Percentiles rank a stretch among this genome's conserved stretches.
Conservation (phyloP, 305 asterid species). For the Solanum aculeatissimum region DNA sequence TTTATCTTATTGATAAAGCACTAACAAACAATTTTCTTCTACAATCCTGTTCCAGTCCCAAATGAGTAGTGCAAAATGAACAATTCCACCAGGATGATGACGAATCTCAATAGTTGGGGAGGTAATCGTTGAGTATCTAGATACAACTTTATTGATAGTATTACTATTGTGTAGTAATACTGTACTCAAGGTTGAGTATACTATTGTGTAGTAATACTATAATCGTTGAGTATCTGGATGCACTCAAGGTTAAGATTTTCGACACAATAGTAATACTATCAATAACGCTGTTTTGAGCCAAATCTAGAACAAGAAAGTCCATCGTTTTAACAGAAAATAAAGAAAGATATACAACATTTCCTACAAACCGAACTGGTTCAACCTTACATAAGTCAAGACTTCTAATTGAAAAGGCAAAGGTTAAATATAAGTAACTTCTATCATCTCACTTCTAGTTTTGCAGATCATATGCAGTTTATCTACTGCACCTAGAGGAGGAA, state of each 20-base stretch:
- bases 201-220: no score
- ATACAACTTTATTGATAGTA: neutral
- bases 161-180: no score
- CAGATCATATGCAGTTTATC: neutral
- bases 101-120: neutral
- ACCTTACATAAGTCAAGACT: neutral
- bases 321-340: neutral
- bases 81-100: neutral
- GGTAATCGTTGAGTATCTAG: neutral
- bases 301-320: neutral
- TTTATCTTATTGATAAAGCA: neutral
- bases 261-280: neutral
- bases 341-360: neutral
- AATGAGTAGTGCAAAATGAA: neutral
- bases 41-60: neutral
- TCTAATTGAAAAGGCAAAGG: neutral
- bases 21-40: neutral
- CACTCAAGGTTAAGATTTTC: neutral
- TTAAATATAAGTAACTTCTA: neutral
- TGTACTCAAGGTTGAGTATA: no score
- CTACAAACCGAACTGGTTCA: neutral
- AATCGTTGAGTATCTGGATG: neutral
- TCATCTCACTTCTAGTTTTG: neutral
- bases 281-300: neutral
- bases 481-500: slow-evolving; percentile 1